Evolutionary conservation across 768 basidiomycete genomes (phyloP), one percentile per base, ranked within the genome.

Genomic region (Leccinum olivaceopallidum): DNA sequence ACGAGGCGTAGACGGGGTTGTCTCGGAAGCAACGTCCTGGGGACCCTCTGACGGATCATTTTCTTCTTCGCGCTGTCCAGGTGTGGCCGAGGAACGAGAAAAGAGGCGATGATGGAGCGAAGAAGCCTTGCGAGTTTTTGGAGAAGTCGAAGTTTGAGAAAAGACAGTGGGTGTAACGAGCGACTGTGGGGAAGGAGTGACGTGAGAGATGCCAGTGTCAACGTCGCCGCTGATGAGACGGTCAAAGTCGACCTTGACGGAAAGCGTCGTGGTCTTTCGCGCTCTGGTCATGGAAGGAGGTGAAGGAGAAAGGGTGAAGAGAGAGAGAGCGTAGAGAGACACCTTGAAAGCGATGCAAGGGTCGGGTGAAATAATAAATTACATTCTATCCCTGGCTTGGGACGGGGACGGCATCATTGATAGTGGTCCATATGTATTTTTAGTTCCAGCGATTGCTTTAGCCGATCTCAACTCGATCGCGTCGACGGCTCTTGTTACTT

Each of bases 41-140:
- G 53, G 5, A 30, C 51, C 37, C 22, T 69, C 61, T 10, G 34
- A 55, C 2, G 60, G 26, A 61, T 52, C 42, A 44, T 44, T 44
- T 44, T 44, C 42, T 44, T 44, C 63, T 39, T 54, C 59, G 24
- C 42, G 36, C 13, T 52, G 58, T 42, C 34, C 53, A 0, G 66
- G 62, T 20, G 63, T 60, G 49, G 59, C 60, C 37, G 66, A 58
- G 51, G 68, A 68, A 56, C 73, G 72, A 42, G 68, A 61, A 52
- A 73, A 73, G 58, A 73, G 63, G 59, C 73, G 73, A n/a, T 44
- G n/a, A 22, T 72, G 73, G 13, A 73, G 67, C 4, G 72, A 63
- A 48, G 71, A 26, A 44, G n/a, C n/a, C n/a, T n/a, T 44, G n/a
- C 42, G 42, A 44, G 50, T 62, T 69, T 75, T 49, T 34, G 59